Percentiles rank a stretch among this genome's conserved stretches.
Evolutionary conservation across 495 filamentous ascomycete genomes (phyloP).

Genomic region (Xylaria telfairii): DNA sequence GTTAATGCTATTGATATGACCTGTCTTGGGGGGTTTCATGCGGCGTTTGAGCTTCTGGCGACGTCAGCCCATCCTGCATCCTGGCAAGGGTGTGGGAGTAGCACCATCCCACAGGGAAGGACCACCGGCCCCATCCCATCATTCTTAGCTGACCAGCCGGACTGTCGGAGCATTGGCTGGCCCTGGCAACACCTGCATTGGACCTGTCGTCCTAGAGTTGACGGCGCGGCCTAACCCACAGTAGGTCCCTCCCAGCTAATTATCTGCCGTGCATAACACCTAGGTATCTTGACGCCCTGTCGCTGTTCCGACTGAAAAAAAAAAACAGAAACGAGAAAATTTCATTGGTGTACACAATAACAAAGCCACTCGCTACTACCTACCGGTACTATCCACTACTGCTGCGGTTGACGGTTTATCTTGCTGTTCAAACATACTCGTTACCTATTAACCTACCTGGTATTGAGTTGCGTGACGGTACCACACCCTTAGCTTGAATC

Average conservation of each 20-base stretch:
- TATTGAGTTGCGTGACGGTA: background rate
- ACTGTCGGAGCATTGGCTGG: constrained; percentile 10
- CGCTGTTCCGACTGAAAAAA: background rate
- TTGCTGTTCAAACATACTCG: background rate
- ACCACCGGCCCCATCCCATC: background rate
- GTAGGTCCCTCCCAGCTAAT: background rate
- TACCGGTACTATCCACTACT: background rate
- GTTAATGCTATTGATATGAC: constrained; percentile 8
- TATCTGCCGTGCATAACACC: background rate
- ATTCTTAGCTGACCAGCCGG: background rate
- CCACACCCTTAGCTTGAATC: too few species aligned
- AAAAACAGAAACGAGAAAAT: constrained; percentile 14
- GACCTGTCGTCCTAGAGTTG: background rate
- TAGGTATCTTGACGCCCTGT: background rate
- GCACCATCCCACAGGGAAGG: background rate
- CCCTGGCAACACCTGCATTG: constrained; percentile 13
- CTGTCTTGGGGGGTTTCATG: constrained; percentile 21
- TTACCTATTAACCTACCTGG: background rate
- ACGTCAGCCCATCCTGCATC: constrained; percentile 5
- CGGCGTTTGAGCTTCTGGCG: constrained; percentile 16
- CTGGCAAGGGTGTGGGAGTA: background rate
- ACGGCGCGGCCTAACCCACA: background rate
- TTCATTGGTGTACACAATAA: constrained; percentile 11
- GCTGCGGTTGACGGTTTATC: background rate
- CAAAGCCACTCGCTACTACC: constrained; percentile 1